phyloP scores from a whole-genome alignment of 1,139 yeast genomes.

The Cylindricascospora bacillispora region DNA sequence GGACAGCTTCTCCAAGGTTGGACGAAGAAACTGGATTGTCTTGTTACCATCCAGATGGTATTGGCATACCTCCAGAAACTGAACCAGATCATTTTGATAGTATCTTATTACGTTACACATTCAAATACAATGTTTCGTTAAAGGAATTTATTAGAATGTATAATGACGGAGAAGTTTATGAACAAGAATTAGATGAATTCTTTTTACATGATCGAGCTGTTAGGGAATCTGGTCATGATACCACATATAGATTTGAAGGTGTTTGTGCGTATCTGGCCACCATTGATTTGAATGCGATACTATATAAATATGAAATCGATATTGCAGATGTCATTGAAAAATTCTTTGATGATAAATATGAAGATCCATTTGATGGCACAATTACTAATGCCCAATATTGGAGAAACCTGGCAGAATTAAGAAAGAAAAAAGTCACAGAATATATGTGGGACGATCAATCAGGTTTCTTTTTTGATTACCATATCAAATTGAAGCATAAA shows the following conservation, averaged over 20 bases:
- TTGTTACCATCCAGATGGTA: constrained; percentile 81
- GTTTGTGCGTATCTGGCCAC: constrained; percentile 84
- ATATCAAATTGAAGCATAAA: constrained; percentile 44
- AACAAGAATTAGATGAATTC: constrained; percentile 79
- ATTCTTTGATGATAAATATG: constrained; percentile 41
- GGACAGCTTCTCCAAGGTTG: constrained; percentile 65
- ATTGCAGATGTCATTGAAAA: constrained; percentile 53
- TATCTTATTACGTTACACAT: constrained; percentile 55
- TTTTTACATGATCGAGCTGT: constrained; percentile 91
- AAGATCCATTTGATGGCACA: constrained; percentile 5
- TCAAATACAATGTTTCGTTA: constrained; percentile 47
- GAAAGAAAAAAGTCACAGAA: constrained; percentile 49
- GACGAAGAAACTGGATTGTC: constrained; percentile 79
- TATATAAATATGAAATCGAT: constrained; percentile 84
- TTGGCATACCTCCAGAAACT: constrained; percentile 93
- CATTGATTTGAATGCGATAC: constrained; percentile 72
- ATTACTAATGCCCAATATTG: constrained; percentile 29
- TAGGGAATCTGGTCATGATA: constrained; percentile 94
- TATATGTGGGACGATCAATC: constrained; percentile 78
- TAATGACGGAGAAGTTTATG: constrained; percentile 51
- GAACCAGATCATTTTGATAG: constrained; percentile 81
- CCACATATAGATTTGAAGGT: constrained; percentile 82
- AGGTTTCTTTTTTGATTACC: constrained; percentile 77
- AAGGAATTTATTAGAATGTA: constrained; percentile 63
- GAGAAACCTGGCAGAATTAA: constrained; percentile 40